Base-by-base conservation (phyloP, 495 filamentous ascomycete genomes). In the Aspergillus avenaceus region DNA sequence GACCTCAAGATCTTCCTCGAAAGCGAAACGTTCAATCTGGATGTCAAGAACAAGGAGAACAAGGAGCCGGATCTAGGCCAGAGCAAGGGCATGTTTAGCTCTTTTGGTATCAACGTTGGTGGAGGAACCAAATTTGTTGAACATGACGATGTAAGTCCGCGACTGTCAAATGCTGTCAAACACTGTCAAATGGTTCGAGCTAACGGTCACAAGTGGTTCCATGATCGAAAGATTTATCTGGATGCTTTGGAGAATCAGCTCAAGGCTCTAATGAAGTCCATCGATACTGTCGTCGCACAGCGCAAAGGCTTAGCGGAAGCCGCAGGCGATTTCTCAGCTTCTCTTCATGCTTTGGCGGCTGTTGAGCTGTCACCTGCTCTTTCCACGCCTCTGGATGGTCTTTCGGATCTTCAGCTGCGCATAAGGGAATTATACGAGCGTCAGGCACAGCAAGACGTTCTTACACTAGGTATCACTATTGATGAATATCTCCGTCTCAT, bases 401-500 rank as follows among this genome's bases (percentile, higher is more conserved):
- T 98, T 8, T 96, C 91, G 5, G 90, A 96, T 55, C 79, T 97
- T 1, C 93, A 97, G 68, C 72, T 95, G 45, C 90, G 92, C 31
- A 95, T 98, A 56, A 84, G 87, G 42, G 93, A 97, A 54, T 80
- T 98, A 5, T 97, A 97, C 63, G 88, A 96, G 49, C 88, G 93
- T 19, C 93, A 98, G 70, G 93, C 93, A 5, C 91, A 95, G 71
- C 93, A 98, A 67, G 93, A 98, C 65, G 85, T 97, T 27, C 78
- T 98, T 24, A 98, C 93, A 0, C 78, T 98, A 16, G 95, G 95
- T 16, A 97, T 97, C 59, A 96, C 95, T 29, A 88, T 98, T 44
- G 93, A 98, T 54, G 93, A 98, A 70, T 98, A 98, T 69, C 92
- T 98, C 60, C 90, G 93, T 8, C 69, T 98, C 31, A 98, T 97